Evolutionary conservation across 176 grass and related monocot genomes (phyloP).

Genomic region (Cocos nucifera): DNA sequence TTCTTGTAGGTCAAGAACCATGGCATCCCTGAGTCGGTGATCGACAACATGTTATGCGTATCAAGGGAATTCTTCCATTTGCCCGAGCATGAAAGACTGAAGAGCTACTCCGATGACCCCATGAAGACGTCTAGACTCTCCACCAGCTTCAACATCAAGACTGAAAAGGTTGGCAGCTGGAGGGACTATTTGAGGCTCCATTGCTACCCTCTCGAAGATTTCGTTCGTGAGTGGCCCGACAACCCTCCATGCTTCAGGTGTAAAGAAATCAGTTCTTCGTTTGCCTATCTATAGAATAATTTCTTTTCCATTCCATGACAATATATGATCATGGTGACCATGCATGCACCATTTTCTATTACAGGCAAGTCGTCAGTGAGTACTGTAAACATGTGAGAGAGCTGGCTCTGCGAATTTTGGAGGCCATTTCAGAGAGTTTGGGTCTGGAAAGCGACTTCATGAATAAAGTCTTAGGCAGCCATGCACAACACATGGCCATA

Average conservation of each 20-base stretch:
- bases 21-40: constrained; percentile 44
- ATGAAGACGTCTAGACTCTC: constrained; percentile 66
- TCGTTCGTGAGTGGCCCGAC: constrained; percentile 69
- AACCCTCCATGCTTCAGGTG: constrained; percentile 70
- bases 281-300: no score
- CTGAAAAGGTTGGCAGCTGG: constrained; percentile 80
- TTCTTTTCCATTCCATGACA: no score
- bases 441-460: constrained; percentile 61
- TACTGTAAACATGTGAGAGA: constrained; percentile 57
- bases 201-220: constrained; percentile 69
- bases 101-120: constrained; percentile 90
- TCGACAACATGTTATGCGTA: constrained; percentile 52
- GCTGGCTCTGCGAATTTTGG: constrained; percentile 51
- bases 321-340: no score
- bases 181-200: constrained; percentile 84
- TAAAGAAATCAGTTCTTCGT: no score
- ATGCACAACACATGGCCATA: constrained; percentile 92
- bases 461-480: constrained; percentile 57
- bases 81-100: constrained; percentile 75
- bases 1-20: constrained; percentile 56
- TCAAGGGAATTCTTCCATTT: constrained; percentile 86
- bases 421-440: constrained; percentile 67
- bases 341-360: not conserved
- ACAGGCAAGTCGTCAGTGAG: constrained; percentile 52
- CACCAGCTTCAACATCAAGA: constrained; percentile 89